Evolutionary conservation across 1,284 basidiomycete species (phyloP), one percentile per base, ranked within the genome.

Genomic region (Pyrrhoderma noxium): DNA sequence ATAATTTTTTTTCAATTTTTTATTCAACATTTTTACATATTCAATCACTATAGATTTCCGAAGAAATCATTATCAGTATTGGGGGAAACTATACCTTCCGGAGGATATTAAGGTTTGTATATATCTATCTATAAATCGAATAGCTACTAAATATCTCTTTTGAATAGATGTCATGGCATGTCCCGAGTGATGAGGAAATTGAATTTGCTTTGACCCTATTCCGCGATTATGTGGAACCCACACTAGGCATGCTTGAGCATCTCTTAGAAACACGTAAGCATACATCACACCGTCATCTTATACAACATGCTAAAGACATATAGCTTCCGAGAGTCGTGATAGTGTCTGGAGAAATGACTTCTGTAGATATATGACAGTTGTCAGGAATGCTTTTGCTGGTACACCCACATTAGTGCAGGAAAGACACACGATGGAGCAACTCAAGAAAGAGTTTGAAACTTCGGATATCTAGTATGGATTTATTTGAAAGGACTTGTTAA

Each of bases 321-420:
- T 19, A 56, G 54, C 40, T 25, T 49, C 49, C 23, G 61, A 72
- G 37, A 56, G 63, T 11, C 72, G 78, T 14, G 79, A 85, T 63
- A 73, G 75, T 19, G 59, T 73, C 13, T 96, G 93, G 93, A 78
- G 85, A 22, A 94, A 93, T 65, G 89, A 94, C 59, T 93, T 94
- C 62, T 95, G 92, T 67, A 79, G 83, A 82, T 82, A 38, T 47
- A 72, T 64, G 38, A 80, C 74, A 52, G 70, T 84, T 49, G 80
- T 85, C 56, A 78, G 77, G 44, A 77, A 83, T 61, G 81, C 79
- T 0, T 87, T 87, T 59, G 67, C 76, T 8, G 84, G 84, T 11
- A 78, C 81, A 45, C 82, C 83, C 0, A 85, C 82, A 0, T 60
- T 87, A 4, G 67, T 73, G 35, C 77, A 76, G 58, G 77, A 82